Evolutionary conservation across 768 basidiomycete genomes (phyloP), one percentile per base, ranked within the genome.

Genomic region (Suillus placidus): DNA sequence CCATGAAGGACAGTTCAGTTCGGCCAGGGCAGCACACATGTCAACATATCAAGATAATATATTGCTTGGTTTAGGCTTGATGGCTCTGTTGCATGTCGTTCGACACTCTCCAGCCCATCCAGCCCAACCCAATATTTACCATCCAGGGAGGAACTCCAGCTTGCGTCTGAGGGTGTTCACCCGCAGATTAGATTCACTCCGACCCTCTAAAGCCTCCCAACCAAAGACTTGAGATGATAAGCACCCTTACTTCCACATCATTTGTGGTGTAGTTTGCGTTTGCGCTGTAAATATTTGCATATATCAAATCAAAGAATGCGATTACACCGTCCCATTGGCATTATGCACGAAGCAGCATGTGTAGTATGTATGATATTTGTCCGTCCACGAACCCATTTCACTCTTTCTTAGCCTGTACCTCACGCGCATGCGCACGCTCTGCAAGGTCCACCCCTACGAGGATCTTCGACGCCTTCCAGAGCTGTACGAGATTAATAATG

Each of bases 381-480:
- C 56, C 57, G 64, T 63, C 63, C 20, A 56, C 23, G 26, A 54
- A 58, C 38, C n/a, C 16, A 34, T 6, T 47, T 49, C 40, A 61
- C 60, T 67, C 66, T 68, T 71, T 70, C 69, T 74, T 68, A 64
- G 77, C 83, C 40, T 42, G 58, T 13, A 42, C 6, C 64, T 84
- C 80, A 64, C 89, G 80, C 23, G 85, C 90, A 64, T 85, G 84
- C 45, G 88, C 88, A 69, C 95, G 81, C 78, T 96, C 94, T 52
- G 92, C 93, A 56, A 97, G 80, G 73, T 97, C 95, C 13, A 97
- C 92, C 0, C 95, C 95, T 16, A 97, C 95, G 18, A 97, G 84
- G 63, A 95, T 94, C 79, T 95, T 95, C 42, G 92, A 91, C 34
- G 97, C 97, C 77, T 99, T 99, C 96, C 96, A 98, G 65, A 98